phyloP scores from a whole-genome alignment of 768 basidiomycete genomes.

The Candolleomyces efflorescens region DNA sequence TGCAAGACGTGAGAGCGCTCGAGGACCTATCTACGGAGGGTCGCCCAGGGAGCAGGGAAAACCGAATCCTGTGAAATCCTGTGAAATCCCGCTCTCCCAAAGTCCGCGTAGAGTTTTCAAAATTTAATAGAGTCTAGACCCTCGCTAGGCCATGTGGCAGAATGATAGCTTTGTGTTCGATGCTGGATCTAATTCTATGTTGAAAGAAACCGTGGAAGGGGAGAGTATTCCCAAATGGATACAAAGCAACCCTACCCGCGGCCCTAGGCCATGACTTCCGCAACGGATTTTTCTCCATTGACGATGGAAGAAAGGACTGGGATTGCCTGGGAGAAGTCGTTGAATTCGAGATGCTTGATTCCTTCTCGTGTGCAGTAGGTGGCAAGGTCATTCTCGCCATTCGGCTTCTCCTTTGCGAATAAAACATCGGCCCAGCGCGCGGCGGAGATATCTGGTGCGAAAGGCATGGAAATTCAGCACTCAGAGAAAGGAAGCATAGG shows the following conservation, averaged over 20 bases:
- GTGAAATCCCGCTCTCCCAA: too few relatives aligned
- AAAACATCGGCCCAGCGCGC: conserved; percentile 89
- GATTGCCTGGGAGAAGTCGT: conserved; percentile 62
- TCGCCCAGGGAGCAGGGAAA: too few relatives aligned
- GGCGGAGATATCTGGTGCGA: conserved; percentile 75
- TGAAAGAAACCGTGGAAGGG: too few relatives aligned
- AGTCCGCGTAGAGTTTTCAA: too few relatives aligned
- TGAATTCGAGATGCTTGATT: conserved; percentile 78
- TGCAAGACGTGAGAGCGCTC: too few relatives aligned
- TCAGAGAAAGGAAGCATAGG: neutral
- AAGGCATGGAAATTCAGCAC: neutral
- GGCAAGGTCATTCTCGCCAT: conserved; percentile 83
- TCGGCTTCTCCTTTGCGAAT: conserved; percentile 83
- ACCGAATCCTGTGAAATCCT: too few relatives aligned
- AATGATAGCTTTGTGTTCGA: neutral
- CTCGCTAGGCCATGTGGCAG: too few relatives aligned
- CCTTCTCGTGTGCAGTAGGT: conserved; percentile 74
- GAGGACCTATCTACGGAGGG: too few relatives aligned
- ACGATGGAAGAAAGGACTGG: conserved; percentile 65
- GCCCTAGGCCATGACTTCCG: conserved; percentile 35
- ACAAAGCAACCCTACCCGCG: neutral
- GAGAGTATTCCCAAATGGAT: too few relatives aligned
- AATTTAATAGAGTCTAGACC: too few relatives aligned
- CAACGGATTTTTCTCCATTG: conserved; percentile 56
- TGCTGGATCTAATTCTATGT: neutral